These are phyloP conservation scores for Lachnellula subtilissima DNA, from an alignment of 2,329 filamentous ascomycete genomes.

Conservation along the genomic window DNA sequence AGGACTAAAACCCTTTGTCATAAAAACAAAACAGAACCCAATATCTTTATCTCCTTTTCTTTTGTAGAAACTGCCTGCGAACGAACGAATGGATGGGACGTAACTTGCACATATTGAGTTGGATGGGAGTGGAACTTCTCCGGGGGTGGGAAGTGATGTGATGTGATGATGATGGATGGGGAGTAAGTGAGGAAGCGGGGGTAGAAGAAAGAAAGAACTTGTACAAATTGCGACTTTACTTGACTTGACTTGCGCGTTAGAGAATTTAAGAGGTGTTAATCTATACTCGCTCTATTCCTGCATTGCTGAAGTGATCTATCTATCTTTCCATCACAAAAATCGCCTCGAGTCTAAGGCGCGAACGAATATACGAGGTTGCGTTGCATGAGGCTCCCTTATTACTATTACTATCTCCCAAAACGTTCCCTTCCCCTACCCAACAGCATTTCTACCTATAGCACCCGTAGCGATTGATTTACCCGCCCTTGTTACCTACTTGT, in stretches of 20 bases:
- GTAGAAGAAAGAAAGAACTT: conserved; percentile 4
- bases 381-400: no score
- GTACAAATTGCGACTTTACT: conserved; percentile 15
- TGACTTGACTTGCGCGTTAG: conserved; percentile 5
- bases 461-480: no score
- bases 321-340: no score
- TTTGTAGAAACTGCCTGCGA: not conserved
- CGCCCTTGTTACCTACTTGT: no score
- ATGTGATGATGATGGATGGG: no score
- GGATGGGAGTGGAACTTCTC: not conserved
- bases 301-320: no score
- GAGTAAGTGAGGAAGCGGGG: not conserved
- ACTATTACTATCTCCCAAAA: no score
- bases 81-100: not conserved
- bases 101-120: conserved; percentile 5
- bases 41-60: conserved; percentile 6
- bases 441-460: no score
- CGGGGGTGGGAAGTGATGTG: not conserved
- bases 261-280: conserved; percentile 2
- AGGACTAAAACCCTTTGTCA: conserved; percentile 18
- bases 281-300: no score
- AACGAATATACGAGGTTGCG: no score
- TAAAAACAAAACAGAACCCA: not conserved
- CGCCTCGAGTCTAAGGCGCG: no score
- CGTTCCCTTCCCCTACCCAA: no score